phyloP scores from a whole-genome alignment of 208 protist genomes.

The Balamuthia mandrillaris region DNA sequence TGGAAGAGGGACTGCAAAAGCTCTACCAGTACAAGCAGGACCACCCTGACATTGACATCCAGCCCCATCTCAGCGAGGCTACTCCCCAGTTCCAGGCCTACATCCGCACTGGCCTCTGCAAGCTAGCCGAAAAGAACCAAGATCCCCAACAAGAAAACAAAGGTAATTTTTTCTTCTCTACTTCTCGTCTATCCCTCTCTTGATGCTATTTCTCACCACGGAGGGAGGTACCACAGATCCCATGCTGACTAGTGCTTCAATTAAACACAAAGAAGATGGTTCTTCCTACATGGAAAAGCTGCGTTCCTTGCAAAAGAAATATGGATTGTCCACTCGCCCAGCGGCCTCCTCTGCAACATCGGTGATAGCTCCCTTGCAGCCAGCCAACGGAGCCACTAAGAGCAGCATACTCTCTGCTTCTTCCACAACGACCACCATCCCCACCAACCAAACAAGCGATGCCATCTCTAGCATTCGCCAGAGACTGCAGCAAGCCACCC shows the following conservation, averaged over 20 bases:
- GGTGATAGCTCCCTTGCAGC: no score
- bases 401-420: no score
- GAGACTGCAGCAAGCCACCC: no score
- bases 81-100: conserved; percentile 29
- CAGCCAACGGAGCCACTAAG: no score
- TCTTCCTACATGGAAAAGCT: conserved; percentile 37
- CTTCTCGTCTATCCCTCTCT: neutral
- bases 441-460: no score
- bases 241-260: neutral
- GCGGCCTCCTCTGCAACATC: no score
- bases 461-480: no score
- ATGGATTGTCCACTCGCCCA: no score
- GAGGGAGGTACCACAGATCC: neutral
- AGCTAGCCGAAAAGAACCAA: neutral
- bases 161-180: neutral
- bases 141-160: neutral
- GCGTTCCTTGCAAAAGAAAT: conserved; percentile 2
- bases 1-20: neutral
- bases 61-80: neutral
- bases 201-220: neutral
- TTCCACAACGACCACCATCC: no score
- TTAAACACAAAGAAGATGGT: neutral
- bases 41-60: conserved; percentile 25
- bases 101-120: neutral
- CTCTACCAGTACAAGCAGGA: conserved; percentile 9